Evolutionary conservation across 2,329 filamentous ascomycete genomes (phyloP).

Genomic region (Teratosphaeria epicoccoides): DNA sequence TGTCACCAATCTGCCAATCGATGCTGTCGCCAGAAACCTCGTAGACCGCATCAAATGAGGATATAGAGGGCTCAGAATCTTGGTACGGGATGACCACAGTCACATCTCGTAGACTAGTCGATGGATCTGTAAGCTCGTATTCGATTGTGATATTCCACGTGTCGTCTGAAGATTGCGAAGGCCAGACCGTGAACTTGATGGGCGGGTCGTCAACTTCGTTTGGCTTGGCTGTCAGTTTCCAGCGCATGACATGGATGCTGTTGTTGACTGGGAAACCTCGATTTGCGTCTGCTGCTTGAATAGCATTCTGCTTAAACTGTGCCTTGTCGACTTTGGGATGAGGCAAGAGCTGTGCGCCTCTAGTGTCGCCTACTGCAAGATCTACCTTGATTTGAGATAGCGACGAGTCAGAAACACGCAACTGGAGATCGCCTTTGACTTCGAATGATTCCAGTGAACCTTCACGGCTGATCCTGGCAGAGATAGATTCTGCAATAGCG

Average conservation of each 20-base stretch:
- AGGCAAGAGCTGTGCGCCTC: slow-evolving; percentile 83
- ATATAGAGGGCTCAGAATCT: slow-evolving; percentile 74
- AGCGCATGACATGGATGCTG: slow-evolving; percentile 81
- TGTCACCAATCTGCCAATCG: slow-evolving; percentile 84
- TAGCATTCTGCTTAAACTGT: slow-evolving; percentile 67
- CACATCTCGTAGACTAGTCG: slow-evolving; percentile 71
- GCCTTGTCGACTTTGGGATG: slow-evolving; percentile 93
- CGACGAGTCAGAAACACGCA: slow-evolving; percentile 78
- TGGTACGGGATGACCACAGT: slow-evolving; percentile 78
- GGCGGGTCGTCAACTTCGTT: slow-evolving; percentile 75
- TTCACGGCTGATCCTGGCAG: slow-evolving; percentile 78
- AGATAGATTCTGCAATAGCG: slow-evolving; percentile 80
- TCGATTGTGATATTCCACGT: slow-evolving; percentile 88
- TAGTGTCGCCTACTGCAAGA: slow-evolving; percentile 62
- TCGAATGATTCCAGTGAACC: slow-evolving; percentile 77
- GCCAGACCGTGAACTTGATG: slow-evolving; percentile 96
- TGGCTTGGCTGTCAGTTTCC: slow-evolving; percentile 72
- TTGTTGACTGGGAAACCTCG: slow-evolving; percentile 94
- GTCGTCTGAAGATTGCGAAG: slow-evolving; percentile 71
- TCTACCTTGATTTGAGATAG: slow-evolving; percentile 87
- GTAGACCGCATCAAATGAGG: slow-evolving; percentile 88
- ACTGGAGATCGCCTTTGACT: slow-evolving; percentile 82
- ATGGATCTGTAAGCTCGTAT: slow-evolving; percentile 73
- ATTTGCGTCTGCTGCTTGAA: slow-evolving; percentile 79
- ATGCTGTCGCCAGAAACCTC: slow-evolving; percentile 86